Evolutionary conservation across 2,329 filamentous ascomycete species (phyloP), one percentile per base, ranked within the genome.

Genomic region (Scytalidium sp.): DNA sequence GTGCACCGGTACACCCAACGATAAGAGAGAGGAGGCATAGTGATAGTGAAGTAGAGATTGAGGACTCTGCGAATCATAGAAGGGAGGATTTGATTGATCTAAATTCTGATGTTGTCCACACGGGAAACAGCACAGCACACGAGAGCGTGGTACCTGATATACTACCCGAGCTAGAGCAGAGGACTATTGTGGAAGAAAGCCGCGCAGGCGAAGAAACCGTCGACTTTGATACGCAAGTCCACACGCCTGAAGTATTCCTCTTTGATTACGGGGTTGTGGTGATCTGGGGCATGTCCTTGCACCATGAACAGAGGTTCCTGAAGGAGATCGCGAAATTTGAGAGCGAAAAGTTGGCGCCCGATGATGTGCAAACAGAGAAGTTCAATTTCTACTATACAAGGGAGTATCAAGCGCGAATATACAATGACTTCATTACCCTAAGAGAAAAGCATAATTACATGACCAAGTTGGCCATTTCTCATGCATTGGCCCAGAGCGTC

Each of bases 301-400:
- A 82, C 23, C 88, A 99, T 60, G 94, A 99, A 72, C 86, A 89
- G 57, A 83, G 88, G 36, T 96, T 99, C 64, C 75, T 99, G 15
- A 94, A 94, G 60, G 93, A 99, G 62, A 88, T 99, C 54, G 83
- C 90, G 50, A 96, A 94, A 64, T 99, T 97, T 60, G 94, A 97
- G 68, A 81, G 84, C 39, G 93, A 96, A 65, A 96, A 96, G 68
- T 79, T 97, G 44, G 84, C 84, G 21, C 82, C 87, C 10, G 92
- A 96, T 64, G 90, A 96, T 60, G 85, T 96, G 23, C 93, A 99
- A 72, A 90, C 91, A 43, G 94, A 99, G 69, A 90, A 93, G 64
- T 99, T 99, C 78, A 99, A 99, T 68, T 99, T 97, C 69, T 99
- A 99, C 75, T 97, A 99, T 73, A 97, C 94, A 3, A 83, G 88